Evolutionary conservation across 2,329 filamentous ascomycete species (phyloP).

Genomic region (Cladorrhinum sp.): DNA sequence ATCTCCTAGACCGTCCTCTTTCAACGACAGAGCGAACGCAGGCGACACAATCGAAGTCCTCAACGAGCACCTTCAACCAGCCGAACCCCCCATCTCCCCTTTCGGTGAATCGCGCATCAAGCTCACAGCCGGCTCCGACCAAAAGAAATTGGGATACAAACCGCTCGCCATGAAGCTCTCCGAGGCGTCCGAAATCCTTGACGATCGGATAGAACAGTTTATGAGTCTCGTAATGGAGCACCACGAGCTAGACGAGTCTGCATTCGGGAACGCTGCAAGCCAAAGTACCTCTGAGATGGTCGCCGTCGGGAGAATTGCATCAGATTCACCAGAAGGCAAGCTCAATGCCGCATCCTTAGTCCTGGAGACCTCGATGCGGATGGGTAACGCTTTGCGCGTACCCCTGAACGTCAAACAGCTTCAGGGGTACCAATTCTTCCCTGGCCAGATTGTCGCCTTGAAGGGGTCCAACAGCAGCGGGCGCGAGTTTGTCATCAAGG

Average conservation of each 20-base stretch:
- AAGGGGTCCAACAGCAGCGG: conserved; percentile 85
- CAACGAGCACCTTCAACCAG: conserved; percentile 67
- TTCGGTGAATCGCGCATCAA: conserved; percentile 76
- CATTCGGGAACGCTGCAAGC: conserved; percentile 81
- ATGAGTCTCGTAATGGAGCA: conserved; percentile 68
- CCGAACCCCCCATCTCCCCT: conserved; percentile 68
- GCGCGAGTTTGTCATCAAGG: conserved; percentile 73
- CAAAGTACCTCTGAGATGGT: conserved; percentile 85
- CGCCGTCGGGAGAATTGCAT: conserved; percentile 87
- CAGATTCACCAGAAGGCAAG: conserved; percentile 79
- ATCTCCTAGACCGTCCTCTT: conserved; percentile 55
- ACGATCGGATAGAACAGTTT: conserved; percentile 94
- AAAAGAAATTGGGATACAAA: conserved; percentile 88
- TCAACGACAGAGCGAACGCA: conserved; percentile 72
- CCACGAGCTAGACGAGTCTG: conserved; percentile 71
- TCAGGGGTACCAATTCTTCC: conserved; percentile 77
- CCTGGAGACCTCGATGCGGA: conserved; percentile 80
- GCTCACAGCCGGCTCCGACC: conserved; percentile 79
- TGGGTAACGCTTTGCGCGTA: conserved; percentile 77
- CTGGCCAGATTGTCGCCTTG: conserved; percentile 87
- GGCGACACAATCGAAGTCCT: conserved; percentile 82
- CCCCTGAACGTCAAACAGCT: conserved; percentile 73
- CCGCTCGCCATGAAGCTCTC: conserved; percentile 93
- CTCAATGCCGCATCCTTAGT: conserved; percentile 82
- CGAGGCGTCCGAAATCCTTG: conserved; percentile 87